Conservation (phyloP, 2,329 filamentous ascomycete species). For the Colletotrichum phormii region DNA sequence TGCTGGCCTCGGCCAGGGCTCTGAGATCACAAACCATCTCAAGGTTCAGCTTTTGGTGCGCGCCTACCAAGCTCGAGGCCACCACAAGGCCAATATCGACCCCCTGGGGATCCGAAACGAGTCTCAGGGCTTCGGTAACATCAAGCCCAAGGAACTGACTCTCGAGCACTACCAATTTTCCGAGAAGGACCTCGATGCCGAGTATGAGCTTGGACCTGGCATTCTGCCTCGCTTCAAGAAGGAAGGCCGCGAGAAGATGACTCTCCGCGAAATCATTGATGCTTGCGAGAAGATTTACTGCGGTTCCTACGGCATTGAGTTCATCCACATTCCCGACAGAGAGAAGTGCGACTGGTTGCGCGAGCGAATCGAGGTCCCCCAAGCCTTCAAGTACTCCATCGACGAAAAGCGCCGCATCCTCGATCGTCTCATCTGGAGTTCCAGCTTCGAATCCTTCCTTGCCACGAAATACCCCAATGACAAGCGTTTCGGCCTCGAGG, state of each 20-base stretch:
- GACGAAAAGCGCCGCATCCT: constrained; percentile 98
- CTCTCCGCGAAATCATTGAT: constrained; percentile 90
- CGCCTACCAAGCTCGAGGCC: constrained; percentile 96
- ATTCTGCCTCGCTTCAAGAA: constrained; percentile 95
- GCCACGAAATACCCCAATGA: constrained; percentile 99
- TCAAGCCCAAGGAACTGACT: constrained; percentile 90
- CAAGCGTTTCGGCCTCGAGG: constrained; percentile 98
- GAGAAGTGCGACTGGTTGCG: constrained; percentile 99
- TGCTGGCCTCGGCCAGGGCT: constrained; percentile 75
- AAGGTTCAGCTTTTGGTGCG: constrained; percentile 98
- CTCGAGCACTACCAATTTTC: constrained; percentile 96
- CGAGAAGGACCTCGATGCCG: constrained; percentile 91
- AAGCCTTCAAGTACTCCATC: constrained; percentile 96
- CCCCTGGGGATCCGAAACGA: constrained; percentile 93
- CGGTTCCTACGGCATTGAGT: constrained; percentile 96
- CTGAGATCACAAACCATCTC: constrained; percentile 93
- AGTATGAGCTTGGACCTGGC: constrained; percentile 92
- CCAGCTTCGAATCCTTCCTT: constrained; percentile 95
- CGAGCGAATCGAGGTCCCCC: constrained; percentile 92
- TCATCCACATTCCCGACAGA: constrained; percentile 98
- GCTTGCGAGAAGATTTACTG: constrained; percentile 97
- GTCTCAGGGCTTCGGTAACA: constrained; percentile 84
- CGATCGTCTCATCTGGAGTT: constrained; percentile 98
- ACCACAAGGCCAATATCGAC: constrained; percentile 98
- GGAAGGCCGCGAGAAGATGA: constrained; percentile 94